Evolutionary conservation across 2,329 filamentous ascomycete genomes (phyloP).

Genomic region (Emmonsiellopsis sp.): DNA sequence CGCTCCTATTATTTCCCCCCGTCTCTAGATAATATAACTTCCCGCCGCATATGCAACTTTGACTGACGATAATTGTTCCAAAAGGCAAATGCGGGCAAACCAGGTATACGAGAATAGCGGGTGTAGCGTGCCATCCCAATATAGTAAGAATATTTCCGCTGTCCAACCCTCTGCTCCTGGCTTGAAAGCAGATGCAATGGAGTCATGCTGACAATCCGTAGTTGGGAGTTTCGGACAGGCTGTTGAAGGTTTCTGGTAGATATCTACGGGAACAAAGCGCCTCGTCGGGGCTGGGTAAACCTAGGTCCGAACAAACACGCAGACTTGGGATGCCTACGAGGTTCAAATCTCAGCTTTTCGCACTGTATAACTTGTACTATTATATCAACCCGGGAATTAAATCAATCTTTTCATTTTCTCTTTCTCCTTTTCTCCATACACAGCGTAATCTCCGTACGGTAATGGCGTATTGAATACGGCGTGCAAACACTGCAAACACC

Average conservation of each 20-base stretch:
- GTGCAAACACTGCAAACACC: constrained; percentile 32
- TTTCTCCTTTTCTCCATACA: too few species aligned
- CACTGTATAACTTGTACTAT: too few species aligned
- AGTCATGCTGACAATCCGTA: constrained; percentile 9
- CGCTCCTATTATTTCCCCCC: neutral
- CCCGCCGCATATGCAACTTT: neutral
- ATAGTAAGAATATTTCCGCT: constrained; percentile 16
- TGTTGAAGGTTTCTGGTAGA: neutral
- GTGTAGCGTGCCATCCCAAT: constrained; percentile 21
- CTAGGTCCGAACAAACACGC: too few species aligned
- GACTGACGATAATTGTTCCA: constrained; percentile 9
- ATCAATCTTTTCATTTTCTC: too few species aligned
- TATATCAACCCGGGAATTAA: too few species aligned
- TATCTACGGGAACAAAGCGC: too few species aligned
- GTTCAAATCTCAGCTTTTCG: too few species aligned
- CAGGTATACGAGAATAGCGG: constrained; percentile 29
- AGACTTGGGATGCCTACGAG: too few species aligned
- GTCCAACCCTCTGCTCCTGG: neutral
- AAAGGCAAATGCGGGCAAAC: constrained; percentile 32
- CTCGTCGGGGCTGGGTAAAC: too few species aligned
- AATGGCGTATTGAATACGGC: neutral
- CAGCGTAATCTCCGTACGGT: neutral
- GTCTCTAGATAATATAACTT: neutral
- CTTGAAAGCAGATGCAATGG: neutral
- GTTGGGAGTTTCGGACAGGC: constrained; percentile 17